Evolutionary conservation across 129 eudicot genomes (phyloP), one percentile per base, ranked within the genome.

Genomic region (Lactuca sativa): DNA sequence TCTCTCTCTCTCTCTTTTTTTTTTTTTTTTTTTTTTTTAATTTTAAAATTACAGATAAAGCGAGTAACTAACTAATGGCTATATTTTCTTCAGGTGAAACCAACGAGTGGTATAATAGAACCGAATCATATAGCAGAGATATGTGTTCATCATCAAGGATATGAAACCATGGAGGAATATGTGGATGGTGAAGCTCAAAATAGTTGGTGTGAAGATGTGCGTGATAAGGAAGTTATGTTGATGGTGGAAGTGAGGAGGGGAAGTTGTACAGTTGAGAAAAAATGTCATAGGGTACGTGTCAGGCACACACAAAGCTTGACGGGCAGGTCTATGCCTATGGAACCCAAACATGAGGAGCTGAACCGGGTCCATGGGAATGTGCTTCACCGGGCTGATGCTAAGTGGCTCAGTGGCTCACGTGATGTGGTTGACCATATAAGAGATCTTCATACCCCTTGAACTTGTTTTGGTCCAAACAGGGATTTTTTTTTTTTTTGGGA

Each of bases 171-270:
- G 7, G 88, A 85, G 69, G 95, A 89, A 76, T 90, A 79, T 64
- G 84, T 89, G 33, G 97, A 93, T 56, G 98, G 98, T 44, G 81
- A 76, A 49, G 82, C 92, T 51, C 85, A 80, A 69, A 93, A 87
- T 82, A 71, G 76, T 13, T 90, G 98, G 98, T 93, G 98, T 77
- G 97, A 93, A 83, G 97, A 93, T 75, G 88, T 88, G 14, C 86
- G 97, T 49, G 98, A 87, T 73, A 87, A 85, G 73, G 97, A 90
- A 78, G 97, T 83, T 7, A 83, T 89, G 55, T 74, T 93, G 82
- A 69, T 78, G 61, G 77, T 90, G 33, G 87, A 81, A 70, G 86
- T 89, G 65, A 82, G 81, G 65, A 82, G 81, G 31, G 93, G 97
- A 9, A 78, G 85, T 74, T 83, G 86, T 79, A 62, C 90, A 4